These are phyloP conservation scores for Ophiostoma sp. DNA, from an alignment of 2,329 filamentous ascomycete genomes.

Conservation along the genomic window DNA sequence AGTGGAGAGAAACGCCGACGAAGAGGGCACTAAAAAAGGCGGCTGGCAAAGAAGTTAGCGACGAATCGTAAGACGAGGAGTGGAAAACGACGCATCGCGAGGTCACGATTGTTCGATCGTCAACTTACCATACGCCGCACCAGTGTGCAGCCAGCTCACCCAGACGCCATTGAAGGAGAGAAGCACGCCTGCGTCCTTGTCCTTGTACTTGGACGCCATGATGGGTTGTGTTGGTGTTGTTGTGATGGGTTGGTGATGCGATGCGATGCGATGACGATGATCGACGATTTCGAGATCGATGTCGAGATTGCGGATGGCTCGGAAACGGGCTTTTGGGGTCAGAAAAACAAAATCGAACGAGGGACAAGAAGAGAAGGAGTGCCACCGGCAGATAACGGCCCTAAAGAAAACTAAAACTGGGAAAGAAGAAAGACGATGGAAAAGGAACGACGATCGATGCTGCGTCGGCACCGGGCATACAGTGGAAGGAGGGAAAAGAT, in stretches of 20 bases:
- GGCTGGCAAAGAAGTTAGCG: slow-evolving; percentile 47
- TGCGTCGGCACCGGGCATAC: slow-evolving; percentile 6
- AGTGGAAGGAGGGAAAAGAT: neutral
- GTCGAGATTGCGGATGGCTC: neutral
- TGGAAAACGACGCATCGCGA: neutral
- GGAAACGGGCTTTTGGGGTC: neutral
- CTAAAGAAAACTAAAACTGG: neutral
- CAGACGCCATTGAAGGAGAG: slow-evolving; percentile 78
- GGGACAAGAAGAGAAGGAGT: slow-evolving; percentile 11
- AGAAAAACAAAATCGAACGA: slow-evolving; percentile 1
- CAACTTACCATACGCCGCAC: slow-evolving; percentile 70
- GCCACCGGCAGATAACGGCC: neutral
- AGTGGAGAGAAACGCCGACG: slow-evolving; percentile 80
- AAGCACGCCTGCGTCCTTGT: slow-evolving; percentile 62
- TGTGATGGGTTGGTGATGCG: neutral
- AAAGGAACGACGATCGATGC: slow-evolving; percentile 4
- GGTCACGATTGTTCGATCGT: neutral
- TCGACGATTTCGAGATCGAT: neutral
- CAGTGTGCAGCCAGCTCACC: slow-evolving; percentile 86
- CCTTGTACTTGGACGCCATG: slow-evolving; percentile 54
- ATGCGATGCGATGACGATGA: neutral
- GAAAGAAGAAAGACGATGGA: neutral
- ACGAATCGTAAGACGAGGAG: slow-evolving; percentile 33
- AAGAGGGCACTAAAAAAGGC: slow-evolving; percentile 86
- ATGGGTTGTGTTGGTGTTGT: neutral